Evolutionary conservation across 495 filamentous ascomycete species (phyloP), one percentile per base, ranked within the genome.

Genomic region (Podospora comata): DNA sequence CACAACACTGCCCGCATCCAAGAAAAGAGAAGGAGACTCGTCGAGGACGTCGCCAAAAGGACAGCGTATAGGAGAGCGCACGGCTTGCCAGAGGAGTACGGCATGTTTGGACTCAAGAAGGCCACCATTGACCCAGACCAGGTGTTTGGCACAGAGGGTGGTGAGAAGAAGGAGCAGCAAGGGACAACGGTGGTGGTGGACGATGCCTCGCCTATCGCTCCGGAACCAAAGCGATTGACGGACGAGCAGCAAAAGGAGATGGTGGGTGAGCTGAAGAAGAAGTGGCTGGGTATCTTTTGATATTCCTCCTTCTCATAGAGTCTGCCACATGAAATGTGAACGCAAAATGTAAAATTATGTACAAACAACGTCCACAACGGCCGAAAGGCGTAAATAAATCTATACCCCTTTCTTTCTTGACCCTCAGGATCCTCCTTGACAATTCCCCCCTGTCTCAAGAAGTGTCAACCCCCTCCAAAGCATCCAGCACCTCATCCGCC

Each of bases 41-140:
- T 90, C 67, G 91, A 95, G 54, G 93, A 97, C 80, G 89, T 91
- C 48, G 81, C 86, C 76, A 95, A 96, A 86, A 82, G 93, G 69
- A 81, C 81, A 57, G 85, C 89, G 77, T 97, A 91, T 77, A 87
- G 91, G 60, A 86, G 90, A 80, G 92, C 91, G 64, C 92, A 97
- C 84, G 93, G 92, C 9, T 30, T 94, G 73, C 88, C 90, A 70
- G 84, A 87, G 57, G 79, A 85, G 69, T 78, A 74, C 67, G 77
- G 80, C 15, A 62, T 81, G 60, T 73, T 68, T n/a, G 70, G 69
- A 39, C 58, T 60, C 67, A 62, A 63, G 65, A 67, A 67, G 63
- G 71, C 68, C 34, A 60, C 34, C 27, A 54, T 71, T 19, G 68
- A 70, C 27, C 54, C 39, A 4, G 65, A 72, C 23, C 39, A 48